Percentiles rank a stretch among this genome's conserved stretches.
phyloP scores from a whole-genome alignment of 208 protist species.

The Blastocrithidia nonstop region DNA sequence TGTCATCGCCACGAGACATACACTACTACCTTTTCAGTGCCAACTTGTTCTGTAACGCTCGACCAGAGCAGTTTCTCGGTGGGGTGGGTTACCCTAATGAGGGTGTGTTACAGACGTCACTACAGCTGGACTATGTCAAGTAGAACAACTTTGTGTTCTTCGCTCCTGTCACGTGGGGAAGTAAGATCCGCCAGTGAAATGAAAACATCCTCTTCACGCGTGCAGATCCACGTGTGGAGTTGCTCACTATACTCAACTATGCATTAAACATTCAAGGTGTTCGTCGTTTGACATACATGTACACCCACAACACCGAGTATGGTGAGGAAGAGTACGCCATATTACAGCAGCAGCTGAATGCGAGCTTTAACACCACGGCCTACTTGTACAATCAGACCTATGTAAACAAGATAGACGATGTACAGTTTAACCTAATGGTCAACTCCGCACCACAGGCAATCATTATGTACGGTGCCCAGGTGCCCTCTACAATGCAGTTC shows the following conservation, averaged over 20 bases:
- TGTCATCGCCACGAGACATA: too few relatives aligned
- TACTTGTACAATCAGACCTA: constrained; percentile 11
- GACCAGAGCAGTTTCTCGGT: too few relatives aligned
- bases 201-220: constrained; percentile 21
- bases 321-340: constrained; percentile 12
- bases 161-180: too few relatives aligned
- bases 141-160: too few relatives aligned
- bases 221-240: constrained; percentile 13
- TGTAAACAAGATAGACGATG: constrained; percentile 4
- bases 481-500: constrained; percentile 13
- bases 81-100: too few relatives aligned
- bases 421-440: constrained; percentile 20
- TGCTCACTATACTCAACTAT: constrained; percentile 15
- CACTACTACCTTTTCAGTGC: too few relatives aligned
- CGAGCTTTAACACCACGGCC: constrained; percentile 1
- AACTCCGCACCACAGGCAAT: constrained; percentile 22
- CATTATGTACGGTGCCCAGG: constrained; percentile 13
- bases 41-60: too few relatives aligned
- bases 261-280: constrained; percentile 7
- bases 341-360: constrained; percentile 1
- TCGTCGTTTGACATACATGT: constrained; percentile 33
- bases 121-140: too few relatives aligned
- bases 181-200: constrained; percentile 25
- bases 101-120: too few relatives aligned
- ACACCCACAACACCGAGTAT: constrained; percentile 14